Percentiles rank a stretch among this genome's conserved stretches.
Evolutionary conservation across 108 stramenopile species (phyloP).

Genomic region (Conticribra weissflogii): DNA sequence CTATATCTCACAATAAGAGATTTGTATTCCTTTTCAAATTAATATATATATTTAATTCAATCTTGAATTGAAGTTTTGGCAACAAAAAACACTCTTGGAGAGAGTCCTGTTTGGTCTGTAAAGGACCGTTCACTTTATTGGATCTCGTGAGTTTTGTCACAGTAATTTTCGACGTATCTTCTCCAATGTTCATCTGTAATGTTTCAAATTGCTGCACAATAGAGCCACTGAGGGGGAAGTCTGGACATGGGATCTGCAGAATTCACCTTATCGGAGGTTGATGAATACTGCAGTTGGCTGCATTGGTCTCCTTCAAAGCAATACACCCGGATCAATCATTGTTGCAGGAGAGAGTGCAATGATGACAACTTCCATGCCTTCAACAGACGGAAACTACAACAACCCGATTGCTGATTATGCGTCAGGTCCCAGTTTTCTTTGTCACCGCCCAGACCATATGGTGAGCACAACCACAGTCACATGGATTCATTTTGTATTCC

Average conservation of each 20-base stretch:
- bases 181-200: no score
- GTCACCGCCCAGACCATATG: constrained; percentile 55
- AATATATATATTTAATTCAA: no score
- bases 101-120: constrained; percentile 68
- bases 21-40: no score
- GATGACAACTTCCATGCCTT: constrained; percentile 40
- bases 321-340: constrained; percentile 27
- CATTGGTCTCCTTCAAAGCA: constrained; percentile 42
- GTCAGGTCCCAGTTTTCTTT: constrained; percentile 40
- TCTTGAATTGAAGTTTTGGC: constrained; percentile 45
- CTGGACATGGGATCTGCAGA: constrained; percentile 64
- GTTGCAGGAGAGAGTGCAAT: constrained; percentile 63
- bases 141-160: constrained; percentile 51
- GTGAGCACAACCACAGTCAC: no score
- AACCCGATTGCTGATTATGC: constrained; percentile 44
- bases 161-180: background rate
- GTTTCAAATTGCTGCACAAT: background rate
- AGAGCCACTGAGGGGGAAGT: constrained; percentile 73
- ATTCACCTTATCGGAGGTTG: constrained; percentile 57
- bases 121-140: constrained; percentile 65
- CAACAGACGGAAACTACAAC: constrained; percentile 2
- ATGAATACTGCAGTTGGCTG: constrained; percentile 66
- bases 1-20: no score
- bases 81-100: constrained; percentile 68
- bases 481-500: no score